Evolutionary conservation across 2,329 filamentous ascomycete genomes (phyloP), one percentile per base, ranked within the genome.

Genomic region (Botrytis medusae): DNA sequence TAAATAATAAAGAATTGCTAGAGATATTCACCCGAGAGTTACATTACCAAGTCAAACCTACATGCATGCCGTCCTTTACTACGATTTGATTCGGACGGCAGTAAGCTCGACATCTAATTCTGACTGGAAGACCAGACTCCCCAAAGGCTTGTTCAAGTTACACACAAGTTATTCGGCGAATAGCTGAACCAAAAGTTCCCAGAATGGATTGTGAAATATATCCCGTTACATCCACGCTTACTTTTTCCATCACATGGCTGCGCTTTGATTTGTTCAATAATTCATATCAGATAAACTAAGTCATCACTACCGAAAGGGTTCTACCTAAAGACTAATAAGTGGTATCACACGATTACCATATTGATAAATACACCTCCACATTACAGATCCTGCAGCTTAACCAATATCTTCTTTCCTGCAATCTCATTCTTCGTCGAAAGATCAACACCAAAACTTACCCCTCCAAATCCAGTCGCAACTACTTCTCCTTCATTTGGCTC

Each of bases 401-500:
- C 69, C 61, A 72, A 44, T 32, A 72, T 42, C 14, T 72, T 67
- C 18, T 72, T 72, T 16, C 69, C 69, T 51, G 25, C 51, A 69
- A 69, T 37, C 32, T 37, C 69, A 37, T 25, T 40, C n/a, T 72
- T 72, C 12, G 44, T 32, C 42, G 14, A 65, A 32, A 72, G 69
- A 40, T 72, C 69, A 67, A 72, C 44, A 2, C 69, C 69, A 54
- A 65, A 65, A 20, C 32, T 29, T n/a, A 72, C 48, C 9, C 62
- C 46, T 20, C 48, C 69, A 46, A 72, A 72, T 8, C 69, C 69
- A 12, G 60, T 65, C 4, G 60, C 69, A 5, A 64, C 60, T 20
- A 72, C 18, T 22, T 67, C 69, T 10, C 69, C 60, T 7, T 65
- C 44, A 72, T 65, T 65, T 20, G 61, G 69, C 60, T 67, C 37